Base-by-base conservation (phyloP, 2,329 filamentous ascomycete species). In the Purpureocillium takamizusanense region DNA sequence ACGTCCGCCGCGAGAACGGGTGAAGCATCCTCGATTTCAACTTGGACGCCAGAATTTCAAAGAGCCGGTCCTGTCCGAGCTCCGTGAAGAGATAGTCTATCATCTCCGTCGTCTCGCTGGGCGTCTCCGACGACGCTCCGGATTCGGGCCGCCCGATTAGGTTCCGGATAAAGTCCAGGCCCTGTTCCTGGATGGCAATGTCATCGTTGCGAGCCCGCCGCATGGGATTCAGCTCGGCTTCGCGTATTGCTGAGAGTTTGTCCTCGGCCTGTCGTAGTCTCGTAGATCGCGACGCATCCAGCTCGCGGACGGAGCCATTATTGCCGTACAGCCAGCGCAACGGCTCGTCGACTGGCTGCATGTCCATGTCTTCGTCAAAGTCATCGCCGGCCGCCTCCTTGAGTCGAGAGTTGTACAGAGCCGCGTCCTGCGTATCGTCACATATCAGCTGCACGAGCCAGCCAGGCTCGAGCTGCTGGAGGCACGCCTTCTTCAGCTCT, bases 101-200 rank as follows among this genome's bases (percentile, higher is more conserved):
- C 78, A 95, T 90, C 39, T 79, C 74, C 3, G 73, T 68, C 21
- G 72, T 75, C 42, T 74, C 73, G 37, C 59, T 57, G 7, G 65
- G 57, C 12, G 62, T 60, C 13, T 74, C 62, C 66, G 77, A 43
- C 58, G 68, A 48, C 62, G 70, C 48, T 59, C 76, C 49, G 59
- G 66, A 43, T 12, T 60, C 58, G 7, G 62, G 56, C 36, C 81
- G 77, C 41, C 82, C 83, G 47, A 95, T 85, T 25, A 97, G 69
- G 59, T 98, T 98, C 39, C 90, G 77, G 45, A 98, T 78, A 49
- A 97, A 83, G 50, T 94, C 83, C 14, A 97, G 74, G 0, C 83
- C 86, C 60, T 97, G 89, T 55, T 95, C 87, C 61, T 97, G 90
- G 21, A 95, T 84, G 2, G 81, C 81, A 29, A 89, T 70, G 47